Conservation (phyloP, 2,329 filamentous ascomycete species). For the Alternaria sp. region DNA sequence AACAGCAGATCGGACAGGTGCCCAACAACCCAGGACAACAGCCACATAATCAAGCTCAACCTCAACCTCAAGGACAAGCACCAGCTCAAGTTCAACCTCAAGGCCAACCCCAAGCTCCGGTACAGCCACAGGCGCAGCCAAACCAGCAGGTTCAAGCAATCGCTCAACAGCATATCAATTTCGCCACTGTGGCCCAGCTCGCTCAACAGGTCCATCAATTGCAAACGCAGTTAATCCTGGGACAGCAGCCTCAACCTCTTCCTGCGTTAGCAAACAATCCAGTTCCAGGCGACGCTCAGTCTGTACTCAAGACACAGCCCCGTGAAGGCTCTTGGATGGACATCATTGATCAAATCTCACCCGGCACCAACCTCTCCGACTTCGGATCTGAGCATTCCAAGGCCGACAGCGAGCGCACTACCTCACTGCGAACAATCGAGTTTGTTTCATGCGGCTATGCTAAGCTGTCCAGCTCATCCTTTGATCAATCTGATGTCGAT, state of each 20-base stretch:
- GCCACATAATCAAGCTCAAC: neutral
- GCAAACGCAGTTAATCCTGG: slow-evolving; percentile 4
- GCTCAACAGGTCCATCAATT: slow-evolving; percentile 11
- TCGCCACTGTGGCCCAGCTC: slow-evolving; percentile 4
- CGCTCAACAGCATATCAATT: slow-evolving; percentile 5
- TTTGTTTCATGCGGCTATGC: slow-evolving; percentile 70
- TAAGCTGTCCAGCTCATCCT: slow-evolving; percentile 42
- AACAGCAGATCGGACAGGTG: slow-evolving; percentile 16
- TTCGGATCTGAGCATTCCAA: slow-evolving; percentile 48
- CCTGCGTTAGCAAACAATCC: slow-evolving; percentile 7
- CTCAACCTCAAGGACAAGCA: neutral
- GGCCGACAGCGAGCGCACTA: slow-evolving; percentile 32
- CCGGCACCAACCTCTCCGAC: slow-evolving; percentile 53
- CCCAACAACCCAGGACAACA: slow-evolving; percentile 1
- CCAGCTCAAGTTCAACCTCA: neutral
- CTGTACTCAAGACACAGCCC: slow-evolving; percentile 43
- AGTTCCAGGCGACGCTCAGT: slow-evolving; percentile 15
- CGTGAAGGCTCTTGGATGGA: slow-evolving; percentile 58
- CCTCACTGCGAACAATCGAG: slow-evolving; percentile 52
- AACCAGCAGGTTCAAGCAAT: slow-evolving; percentile 2
- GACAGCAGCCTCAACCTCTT: slow-evolving; percentile 4
- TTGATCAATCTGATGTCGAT: slow-evolving; percentile 47
- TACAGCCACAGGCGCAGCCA: slow-evolving; percentile 6
- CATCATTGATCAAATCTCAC: slow-evolving; percentile 58
- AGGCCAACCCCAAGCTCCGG: neutral